A percentile compares a stretch with the other conserved stretches of the same genome.
Evolutionary conservation across 1,139 yeast species (phyloP).

Genomic region (Taiozyma sp.): DNA sequence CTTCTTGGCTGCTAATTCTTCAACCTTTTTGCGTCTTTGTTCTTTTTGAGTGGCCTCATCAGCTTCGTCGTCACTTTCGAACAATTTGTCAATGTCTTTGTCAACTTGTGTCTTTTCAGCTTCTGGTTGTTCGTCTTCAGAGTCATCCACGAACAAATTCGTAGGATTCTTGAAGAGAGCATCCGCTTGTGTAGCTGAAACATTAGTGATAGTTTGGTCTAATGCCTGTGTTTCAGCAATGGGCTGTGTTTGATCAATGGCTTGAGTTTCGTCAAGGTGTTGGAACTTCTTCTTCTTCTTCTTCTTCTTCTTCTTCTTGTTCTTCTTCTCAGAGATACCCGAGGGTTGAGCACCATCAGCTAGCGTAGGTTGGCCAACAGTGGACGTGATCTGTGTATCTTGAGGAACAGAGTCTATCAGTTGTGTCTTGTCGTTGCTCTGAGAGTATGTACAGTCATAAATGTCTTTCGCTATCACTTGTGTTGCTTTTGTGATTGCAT

Average conservation of each 20-base stretch:
- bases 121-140: constrained; percentile 7
- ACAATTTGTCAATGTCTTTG: background rate
- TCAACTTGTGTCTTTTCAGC: background rate
- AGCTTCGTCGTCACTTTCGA: background rate
- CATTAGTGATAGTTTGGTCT: too few species aligned
- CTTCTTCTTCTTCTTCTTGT: background rate
- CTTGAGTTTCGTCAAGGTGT: background rate
- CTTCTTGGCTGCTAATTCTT: constrained; percentile 19
- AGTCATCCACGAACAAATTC: constrained; percentile 19
- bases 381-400: constrained; percentile 2
- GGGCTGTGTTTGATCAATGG: background rate
- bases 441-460: background rate
- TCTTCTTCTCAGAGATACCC: background rate
- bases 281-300: background rate
- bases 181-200: background rate
- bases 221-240: background rate
- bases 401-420: background rate
- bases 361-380: background rate
- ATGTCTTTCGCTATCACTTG: background rate
- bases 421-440: background rate
- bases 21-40: constrained; percentile 14
- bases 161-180: background rate
- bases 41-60: constrained; percentile 1
- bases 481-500: background rate
- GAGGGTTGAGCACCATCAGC: background rate